These are phyloP conservation scores for Alternaria postmessia DNA, from an alignment of 2,329 filamentous ascomycete species.

Conservation along the genomic window DNA sequence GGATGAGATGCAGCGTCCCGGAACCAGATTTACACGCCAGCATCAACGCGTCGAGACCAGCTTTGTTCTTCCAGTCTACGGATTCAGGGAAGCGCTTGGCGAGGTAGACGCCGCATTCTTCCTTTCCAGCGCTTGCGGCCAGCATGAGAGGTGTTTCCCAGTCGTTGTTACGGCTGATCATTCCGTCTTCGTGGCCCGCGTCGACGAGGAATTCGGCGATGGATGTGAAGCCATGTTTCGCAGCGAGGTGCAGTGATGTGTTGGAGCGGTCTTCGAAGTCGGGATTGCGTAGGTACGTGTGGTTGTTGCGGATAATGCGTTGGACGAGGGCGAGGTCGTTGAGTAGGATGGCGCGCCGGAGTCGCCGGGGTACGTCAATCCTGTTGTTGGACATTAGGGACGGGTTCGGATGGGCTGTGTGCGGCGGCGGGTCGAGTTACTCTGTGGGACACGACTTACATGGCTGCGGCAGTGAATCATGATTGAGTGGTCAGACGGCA, in stretches of 20 bases:
- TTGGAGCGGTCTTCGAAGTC: slow-evolving; percentile 80
- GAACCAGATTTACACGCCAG: slow-evolving; percentile 49
- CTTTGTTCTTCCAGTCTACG: slow-evolving; percentile 71
- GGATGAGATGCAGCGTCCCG: slow-evolving; percentile 56
- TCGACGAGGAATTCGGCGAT: slow-evolving; percentile 75
- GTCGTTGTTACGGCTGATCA: slow-evolving; percentile 78
- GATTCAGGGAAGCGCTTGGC: slow-evolving; percentile 69
- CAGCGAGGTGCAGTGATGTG: slow-evolving; percentile 83
- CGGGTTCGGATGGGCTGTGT: background rate
- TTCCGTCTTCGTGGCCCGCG: slow-evolving; percentile 77
- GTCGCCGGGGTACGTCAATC: slow-evolving; percentile 79
- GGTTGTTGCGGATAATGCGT: slow-evolving; percentile 79
- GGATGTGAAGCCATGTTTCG: slow-evolving; percentile 72
- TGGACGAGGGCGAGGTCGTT: slow-evolving; percentile 76
- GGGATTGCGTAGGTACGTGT: slow-evolving; percentile 77
- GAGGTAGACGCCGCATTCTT: slow-evolving; percentile 76
- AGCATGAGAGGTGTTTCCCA: slow-evolving; percentile 85
- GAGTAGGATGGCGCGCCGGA: slow-evolving; percentile 81
- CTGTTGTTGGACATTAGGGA: slow-evolving; percentile 50
- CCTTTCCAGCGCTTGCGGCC: slow-evolving; percentile 73
- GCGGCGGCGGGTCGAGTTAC: background rate
- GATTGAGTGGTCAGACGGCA: slow-evolving; percentile 19
- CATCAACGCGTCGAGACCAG: slow-evolving; percentile 71
- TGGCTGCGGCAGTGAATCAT: slow-evolving; percentile 34
- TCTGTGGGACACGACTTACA: slow-evolving; percentile 28